These are phyloP conservation scores for Tuber brumale DNA, from an alignment of 495 filamentous ascomycete genomes.

Conservation along the genomic window DNA sequence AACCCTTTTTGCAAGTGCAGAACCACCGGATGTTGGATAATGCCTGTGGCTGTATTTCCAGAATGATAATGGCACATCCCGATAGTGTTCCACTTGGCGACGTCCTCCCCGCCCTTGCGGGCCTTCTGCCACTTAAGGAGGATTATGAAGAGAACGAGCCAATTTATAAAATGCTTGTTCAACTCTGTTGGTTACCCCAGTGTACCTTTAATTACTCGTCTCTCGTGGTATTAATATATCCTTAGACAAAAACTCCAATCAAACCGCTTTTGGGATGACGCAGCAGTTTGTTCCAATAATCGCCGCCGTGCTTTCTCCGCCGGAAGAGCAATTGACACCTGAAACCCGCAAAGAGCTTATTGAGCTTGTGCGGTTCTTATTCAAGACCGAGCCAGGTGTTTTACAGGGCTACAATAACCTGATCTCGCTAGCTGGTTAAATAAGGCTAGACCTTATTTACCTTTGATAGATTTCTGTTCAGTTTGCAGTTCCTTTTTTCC, in stretches of 20 bases:
- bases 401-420: constrained; percentile 38
- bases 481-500: neutral
- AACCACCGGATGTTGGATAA: constrained; percentile 83
- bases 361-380: constrained; percentile 66
- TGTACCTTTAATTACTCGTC: neutral
- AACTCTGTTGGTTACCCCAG: constrained; percentile 61
- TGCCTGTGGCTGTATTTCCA: constrained; percentile 81
- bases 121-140: constrained; percentile 78
- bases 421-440: constrained; percentile 19
- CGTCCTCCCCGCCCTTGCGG: constrained; percentile 72
- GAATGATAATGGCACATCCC: constrained; percentile 81
- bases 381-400: constrained; percentile 46
- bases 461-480: neutral
- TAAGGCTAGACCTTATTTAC: neutral
- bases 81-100: constrained; percentile 70
- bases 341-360: constrained; percentile 65
- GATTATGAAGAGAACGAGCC: constrained; percentile 96
- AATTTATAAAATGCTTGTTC: constrained; percentile 77
- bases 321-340: constrained; percentile 75
- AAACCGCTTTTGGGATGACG: constrained; percentile 68
- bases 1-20: constrained; percentile 68
- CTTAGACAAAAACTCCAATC: constrained; percentile 63
- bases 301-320: constrained; percentile 67
- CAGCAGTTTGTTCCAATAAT: constrained; percentile 71
- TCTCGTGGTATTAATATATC: constrained; percentile 29